Evolutionary conservation across 1,139 yeast genomes (phyloP), one percentile per base, ranked within the genome.

Genomic region (Scheffersomyces lignicola): DNA sequence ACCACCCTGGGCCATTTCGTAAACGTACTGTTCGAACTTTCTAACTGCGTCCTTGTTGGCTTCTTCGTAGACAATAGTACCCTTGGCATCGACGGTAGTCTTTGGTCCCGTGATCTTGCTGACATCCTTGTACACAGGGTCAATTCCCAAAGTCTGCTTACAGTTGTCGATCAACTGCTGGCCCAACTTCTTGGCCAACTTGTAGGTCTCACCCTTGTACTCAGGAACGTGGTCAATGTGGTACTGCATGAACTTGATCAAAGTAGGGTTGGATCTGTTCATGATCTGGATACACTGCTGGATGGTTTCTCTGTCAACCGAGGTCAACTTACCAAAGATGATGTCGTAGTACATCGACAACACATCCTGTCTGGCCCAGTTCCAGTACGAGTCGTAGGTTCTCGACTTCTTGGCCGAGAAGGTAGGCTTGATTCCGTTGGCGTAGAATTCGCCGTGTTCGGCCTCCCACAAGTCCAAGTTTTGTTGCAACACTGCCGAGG

Each of bases 321-420:
- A 83, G 32, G 83, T 80, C 51, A 92, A 76, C 48, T 87, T 83
- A 57, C 98, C 98, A 62, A 92, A 94, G 53, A 92, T 88, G 53
- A 92, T 88, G 65, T 92, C 97, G 60, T 79, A 92, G 70, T 88
- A 92, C 89, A 92, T 84, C 35, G 90, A 81, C 51, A 92, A 70
- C 43, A 94, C 86, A 61, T 94, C 96, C 71, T 92, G 98, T 67
- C 97, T 86, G 31, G 97, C 97, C 98, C 98, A 92, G 66, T 94
- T 94, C 98, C 98, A 92, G 65, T 90, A 89, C 18, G 97, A 89
- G 65, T 92, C 97, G 62, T 92, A 92, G 36, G 85, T 81, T 72
- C 98, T 86, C 25, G 97, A 95, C 71, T 92, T 92, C 68, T 85
- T 77, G 43, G 94, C 76, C 28, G 96, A 86, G 69, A 92, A 92